phyloP scores from a whole-genome alignment of 257 asterid genomes.

The Primulina huaijiensis region DNA sequence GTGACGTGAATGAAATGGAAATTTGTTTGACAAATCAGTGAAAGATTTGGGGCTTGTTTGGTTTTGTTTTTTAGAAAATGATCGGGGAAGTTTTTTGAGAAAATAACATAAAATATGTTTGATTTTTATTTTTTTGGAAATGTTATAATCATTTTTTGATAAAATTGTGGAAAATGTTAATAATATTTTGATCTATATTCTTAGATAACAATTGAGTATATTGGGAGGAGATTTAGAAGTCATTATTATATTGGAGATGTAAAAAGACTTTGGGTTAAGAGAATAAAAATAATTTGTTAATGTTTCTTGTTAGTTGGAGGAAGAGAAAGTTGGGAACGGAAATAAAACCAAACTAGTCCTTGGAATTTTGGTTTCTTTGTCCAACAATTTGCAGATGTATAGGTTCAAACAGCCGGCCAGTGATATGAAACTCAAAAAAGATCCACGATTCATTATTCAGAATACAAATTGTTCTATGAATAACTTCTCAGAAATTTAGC shows the following conservation, averaged over 20 bases:
- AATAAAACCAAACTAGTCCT: neutral
- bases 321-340: neutral
- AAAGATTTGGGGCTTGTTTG: constrained; percentile 2
- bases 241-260: neutral
- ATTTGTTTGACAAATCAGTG: neutral
- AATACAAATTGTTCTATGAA: constrained; percentile 28
- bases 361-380: neutral
- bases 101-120: neutral
- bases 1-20: neutral
- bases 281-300: too few species aligned
- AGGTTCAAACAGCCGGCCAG: neutral
- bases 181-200: neutral
- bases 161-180: neutral
- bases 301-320: neutral
- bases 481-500: constrained; percentile 19
- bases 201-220: neutral
- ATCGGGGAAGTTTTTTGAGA: neutral
- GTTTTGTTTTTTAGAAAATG: too few species aligned
- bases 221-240: neutral
- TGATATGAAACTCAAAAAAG: neutral
- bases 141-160: neutral
- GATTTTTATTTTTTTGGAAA: neutral
- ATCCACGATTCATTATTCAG: neutral
- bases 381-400: neutral
- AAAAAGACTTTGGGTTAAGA: neutral